These are phyloP conservation scores for Nannizziopsis barbatae DNA, from an alignment of 2,329 filamentous ascomycete species.

Conservation along the genomic window DNA sequence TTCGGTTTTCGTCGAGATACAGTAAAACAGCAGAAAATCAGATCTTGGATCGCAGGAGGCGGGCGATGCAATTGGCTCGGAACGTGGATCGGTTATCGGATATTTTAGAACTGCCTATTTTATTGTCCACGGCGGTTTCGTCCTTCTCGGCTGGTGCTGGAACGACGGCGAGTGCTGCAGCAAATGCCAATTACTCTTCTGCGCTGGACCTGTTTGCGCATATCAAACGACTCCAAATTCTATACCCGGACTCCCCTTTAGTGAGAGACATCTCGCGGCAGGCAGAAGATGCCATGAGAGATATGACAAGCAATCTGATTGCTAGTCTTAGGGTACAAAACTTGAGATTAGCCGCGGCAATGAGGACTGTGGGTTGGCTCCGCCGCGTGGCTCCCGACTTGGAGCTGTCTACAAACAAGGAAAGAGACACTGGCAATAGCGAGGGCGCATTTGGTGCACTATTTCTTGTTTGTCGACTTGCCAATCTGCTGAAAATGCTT, in stretches of 20 bases:
- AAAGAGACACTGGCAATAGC: conserved; percentile 18
- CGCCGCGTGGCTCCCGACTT: conserved; percentile 76
- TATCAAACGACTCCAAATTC: conserved; percentile 68
- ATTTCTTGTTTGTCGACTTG: conserved; percentile 76
- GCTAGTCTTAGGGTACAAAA: conserved; percentile 61
- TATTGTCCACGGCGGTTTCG: conserved; percentile 63
- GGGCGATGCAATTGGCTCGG: conserved; percentile 66
- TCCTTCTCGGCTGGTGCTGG: conserved; percentile 32
- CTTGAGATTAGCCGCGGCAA: conserved; percentile 77
- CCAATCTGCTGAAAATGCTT: conserved; percentile 66
- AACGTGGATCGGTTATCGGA: conserved; percentile 86
- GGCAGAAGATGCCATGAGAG: conserved; percentile 76
- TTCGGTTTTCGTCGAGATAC: conserved; percentile 73
- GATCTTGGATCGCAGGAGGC: conserved; percentile 61
- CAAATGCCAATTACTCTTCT: conserved; percentile 66
- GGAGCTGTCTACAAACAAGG: conserved; percentile 35
- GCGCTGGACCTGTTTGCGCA: conserved; percentile 89
- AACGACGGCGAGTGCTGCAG: conserved; percentile 32
- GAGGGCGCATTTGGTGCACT: conserved; percentile 68
- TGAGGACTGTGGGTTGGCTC: conserved; percentile 85
- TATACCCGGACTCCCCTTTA: conserved; percentile 70
- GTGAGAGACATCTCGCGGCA: conserved; percentile 62
- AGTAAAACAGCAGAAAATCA: conserved; percentile 60
- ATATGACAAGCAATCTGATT: conserved; percentile 77
- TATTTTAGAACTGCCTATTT: conserved; percentile 75